phyloP scores from a whole-genome alignment of 257 asterid species.

The Solanum sejunctum region DNA sequence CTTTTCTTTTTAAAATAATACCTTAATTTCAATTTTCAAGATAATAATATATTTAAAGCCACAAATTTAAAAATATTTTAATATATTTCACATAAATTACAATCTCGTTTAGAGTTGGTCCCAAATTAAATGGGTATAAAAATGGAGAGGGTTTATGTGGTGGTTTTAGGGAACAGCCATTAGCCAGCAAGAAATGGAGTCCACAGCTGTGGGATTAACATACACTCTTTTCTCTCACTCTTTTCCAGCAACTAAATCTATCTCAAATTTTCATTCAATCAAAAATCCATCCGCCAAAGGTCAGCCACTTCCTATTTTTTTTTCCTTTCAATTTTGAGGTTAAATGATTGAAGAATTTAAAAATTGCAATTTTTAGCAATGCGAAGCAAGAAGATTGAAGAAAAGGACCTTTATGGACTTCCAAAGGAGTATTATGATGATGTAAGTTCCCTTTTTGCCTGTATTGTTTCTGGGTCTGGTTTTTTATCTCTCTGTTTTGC shows the following conservation, averaged over 20 bases:
- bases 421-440: slow-evolving; percentile 84
- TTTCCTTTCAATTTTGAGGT: background rate
- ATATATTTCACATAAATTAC: too few relatives aligned
- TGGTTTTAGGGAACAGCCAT: background rate
- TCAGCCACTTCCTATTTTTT: background rate
- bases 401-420: slow-evolving; percentile 46
- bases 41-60: too few relatives aligned
- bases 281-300: slow-evolving; percentile 13
- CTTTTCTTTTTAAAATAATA: too few relatives aligned
- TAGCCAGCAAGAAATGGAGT: slow-evolving; percentile 30
- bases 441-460: slow-evolving; percentile 23
- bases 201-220: slow-evolving; percentile 25
- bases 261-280: slow-evolving; percentile 16
- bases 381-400: slow-evolving; percentile 49
- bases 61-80: too few relatives aligned
- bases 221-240: slow-evolving; percentile 19
- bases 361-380: slow-evolving; percentile 13
- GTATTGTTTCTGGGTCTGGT: background rate
- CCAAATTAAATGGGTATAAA: too few relatives aligned
- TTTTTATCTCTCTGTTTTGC: background rate
- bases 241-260: background rate
- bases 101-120: too few relatives aligned
- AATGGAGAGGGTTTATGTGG: background rate
- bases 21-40: too few relatives aligned
- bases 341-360: background rate